Evolutionary conservation across 163 green algal species (phyloP), one percentile per base, ranked within the genome.

Genomic region (Chlamydomonas reinhardtii): DNA sequence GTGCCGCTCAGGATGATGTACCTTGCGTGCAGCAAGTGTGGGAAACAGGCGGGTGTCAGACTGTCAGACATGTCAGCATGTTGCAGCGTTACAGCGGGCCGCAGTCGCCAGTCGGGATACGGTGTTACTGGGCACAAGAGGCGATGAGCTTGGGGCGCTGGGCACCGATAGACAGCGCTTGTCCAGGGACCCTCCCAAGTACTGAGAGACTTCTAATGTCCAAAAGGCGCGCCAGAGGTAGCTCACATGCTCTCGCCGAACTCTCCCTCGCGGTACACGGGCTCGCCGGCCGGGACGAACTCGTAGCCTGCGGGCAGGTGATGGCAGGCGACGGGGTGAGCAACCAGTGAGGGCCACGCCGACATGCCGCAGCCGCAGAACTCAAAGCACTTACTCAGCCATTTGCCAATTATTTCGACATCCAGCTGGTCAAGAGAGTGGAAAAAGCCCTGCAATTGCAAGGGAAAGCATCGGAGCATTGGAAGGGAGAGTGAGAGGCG

Each of bases 181-280:
- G n/a, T n/a, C n/a, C n/a, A n/a, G n/a, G n/a, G n/a, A n/a, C n/a
- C n/a, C n/a, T n/a, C n/a, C n/a, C n/a, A n/a, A n/a, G n/a, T n/a
- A n/a, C n/a, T n/a, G n/a, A n/a, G n/a, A n/a, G n/a, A n/a, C n/a
- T n/a, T n/a, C n/a, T n/a, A n/a, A 48, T 48, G 39, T 8, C 39
- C 39, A 8, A 5, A 48, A 8, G 39, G 39, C 39, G 5, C 8
- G 8, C 8, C 39, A 48, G 5, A 8, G 39, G 5, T 64, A 4
- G 4, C 71, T 87, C 76, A 87, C 61, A 86, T 80, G 35, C 20
- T 74, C 17, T 86, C 81, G 14, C 81, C 81, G 25, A 66, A 72
- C 4, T 86, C 27, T 2, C 71, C 81, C 71, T 86, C 27, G 0
- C 69, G 27, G 59, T 81, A 86, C 6, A 86, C 59, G 32, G 37